Evolutionary conservation across 257 asterid species (phyloP), one percentile per base, ranked within the genome.

Genomic region (Solanum medicagineum): DNA sequence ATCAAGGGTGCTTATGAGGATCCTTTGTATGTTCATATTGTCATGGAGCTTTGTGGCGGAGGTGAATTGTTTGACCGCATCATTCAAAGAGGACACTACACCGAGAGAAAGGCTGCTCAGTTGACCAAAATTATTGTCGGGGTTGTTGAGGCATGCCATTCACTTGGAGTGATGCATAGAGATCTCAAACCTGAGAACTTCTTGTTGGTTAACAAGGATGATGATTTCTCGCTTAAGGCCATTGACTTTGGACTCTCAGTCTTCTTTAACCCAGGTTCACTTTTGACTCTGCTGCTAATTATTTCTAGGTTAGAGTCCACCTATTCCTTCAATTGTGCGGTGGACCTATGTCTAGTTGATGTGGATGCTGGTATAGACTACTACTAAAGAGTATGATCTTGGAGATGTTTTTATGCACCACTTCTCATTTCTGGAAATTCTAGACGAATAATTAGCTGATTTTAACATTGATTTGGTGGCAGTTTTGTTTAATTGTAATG

Each of bases 161-260:
- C 98, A 0, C 97, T 94, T 87, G 98, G 98, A 55, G 98, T 95
- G 54, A 95, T 95, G 98, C 98, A 95, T 87, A 90, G 98, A 86
- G 98, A 95, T 92, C 94, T 95, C 83, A 95, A 95, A 74, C 98
- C 99, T 1, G 99, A 95, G 91, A 95, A 95, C 80, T 95, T 95
- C 91, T 90, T 95, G 91, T 89, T 95, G 94, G 93, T 94, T 82
- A 94, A 95, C 92, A 94, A 92, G 89, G 98, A 92, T 55, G 93
- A 95, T 77, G 98, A 94, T 90, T 95, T 94, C 92, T 94, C 99
- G 63, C 95, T 95, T 22, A 95, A 95, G 85, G 99, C 99, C 22
- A 95, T 95, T 87, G 99, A 95, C 87, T 95, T 95, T 89, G 99
- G 99, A 32, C 98, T 95, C 86, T 95, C 99, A 5, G 98, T 95